Base-by-base conservation (phyloP, 768 basidiomycete species). In the Boletus rufocinnamomeus region DNA sequence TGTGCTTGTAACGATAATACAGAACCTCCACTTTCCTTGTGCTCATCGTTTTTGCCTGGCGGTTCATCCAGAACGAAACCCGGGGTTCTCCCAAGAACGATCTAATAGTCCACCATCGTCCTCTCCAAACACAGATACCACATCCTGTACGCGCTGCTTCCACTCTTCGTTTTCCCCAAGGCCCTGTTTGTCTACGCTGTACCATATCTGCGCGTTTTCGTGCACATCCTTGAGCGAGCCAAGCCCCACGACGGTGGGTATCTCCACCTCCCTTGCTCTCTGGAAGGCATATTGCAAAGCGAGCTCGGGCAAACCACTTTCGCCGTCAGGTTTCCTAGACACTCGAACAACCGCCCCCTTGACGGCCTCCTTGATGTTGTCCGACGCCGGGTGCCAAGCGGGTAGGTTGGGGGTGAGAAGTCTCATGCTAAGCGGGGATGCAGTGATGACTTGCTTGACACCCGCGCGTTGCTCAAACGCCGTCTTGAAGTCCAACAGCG, bases 341-440 rank as follows among this genome's bases (percentile, higher is more conserved):
- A 57, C 66, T 8, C 67, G 60, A 16, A 68, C 57, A 0, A n/a
- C n/a, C n/a, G 82, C 83, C 10, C 73, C 69, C 21, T 64, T 58
- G 9, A 77, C 79, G 0, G 82, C 84, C 14, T 73, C 71, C 28
- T 67, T 76, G 41, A 91, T 58, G 14, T 66, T 73, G 16, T 71
- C 65, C 21, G 91, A 81, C 7, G 91, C 90, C 17, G 92, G 91
- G 67, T 94, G 91, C 93, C 92, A 95, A 3, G 71, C 14, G 1
- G 88, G 88, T 3, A 81, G 78, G 1, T 68, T 69, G 10, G 77
- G 72, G 0, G 85, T 84, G 35, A 95, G 79, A 4, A 95, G 81
- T 0, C 87, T 88, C 93, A 95, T 95, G 68, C 83, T 87, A 52
- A 95, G 78, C 9, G 93, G 93, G 2, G 92, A 93, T 2, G 93